These are phyloP conservation scores for Pisolithus thermaeus DNA, from an alignment of 1,284 basidiomycete genomes.

Conservation along the genomic window DNA sequence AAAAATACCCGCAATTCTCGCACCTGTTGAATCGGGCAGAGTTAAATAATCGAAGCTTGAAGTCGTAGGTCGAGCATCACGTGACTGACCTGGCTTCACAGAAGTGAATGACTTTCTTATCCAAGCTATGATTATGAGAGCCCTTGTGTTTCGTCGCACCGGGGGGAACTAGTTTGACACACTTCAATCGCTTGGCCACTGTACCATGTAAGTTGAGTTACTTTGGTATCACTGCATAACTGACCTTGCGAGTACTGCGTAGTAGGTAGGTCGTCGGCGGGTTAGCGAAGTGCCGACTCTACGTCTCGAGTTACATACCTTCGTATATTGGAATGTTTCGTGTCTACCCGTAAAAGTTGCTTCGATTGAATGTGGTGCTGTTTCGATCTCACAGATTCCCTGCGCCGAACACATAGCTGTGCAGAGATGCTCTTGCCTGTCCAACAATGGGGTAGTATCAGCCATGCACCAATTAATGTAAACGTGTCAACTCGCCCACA, in stretches of 20 bases:
- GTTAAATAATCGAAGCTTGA: not conserved
- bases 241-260: conserved; percentile 12
- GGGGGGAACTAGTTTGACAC: conserved; percentile 36
- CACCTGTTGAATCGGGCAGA: conserved; percentile 34
- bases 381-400: conserved; percentile 49
- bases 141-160: conserved; percentile 36
- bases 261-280: not conserved
- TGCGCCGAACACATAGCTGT: conserved; percentile 31
- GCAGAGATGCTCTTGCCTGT: conserved; percentile 44
- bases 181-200: conserved; percentile 42
- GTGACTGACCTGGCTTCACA: conserved; percentile 38
- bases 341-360: conserved; percentile 42
- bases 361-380: conserved; percentile 45
- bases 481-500: conserved; percentile 40
- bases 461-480: not conserved
- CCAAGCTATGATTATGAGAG: conserved; percentile 37
- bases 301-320: conserved; percentile 19
- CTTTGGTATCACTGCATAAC: not conserved
- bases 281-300: not conserved
- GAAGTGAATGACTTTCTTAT: conserved; percentile 34
- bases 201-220: not conserved
- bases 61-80: not conserved
- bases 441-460: not conserved
- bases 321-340: conserved; percentile 38
- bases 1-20: conserved; percentile 47